Base-by-base conservation (phyloP, 2,329 filamentous ascomycete species). In the Diaporthe amygdali region DNA sequence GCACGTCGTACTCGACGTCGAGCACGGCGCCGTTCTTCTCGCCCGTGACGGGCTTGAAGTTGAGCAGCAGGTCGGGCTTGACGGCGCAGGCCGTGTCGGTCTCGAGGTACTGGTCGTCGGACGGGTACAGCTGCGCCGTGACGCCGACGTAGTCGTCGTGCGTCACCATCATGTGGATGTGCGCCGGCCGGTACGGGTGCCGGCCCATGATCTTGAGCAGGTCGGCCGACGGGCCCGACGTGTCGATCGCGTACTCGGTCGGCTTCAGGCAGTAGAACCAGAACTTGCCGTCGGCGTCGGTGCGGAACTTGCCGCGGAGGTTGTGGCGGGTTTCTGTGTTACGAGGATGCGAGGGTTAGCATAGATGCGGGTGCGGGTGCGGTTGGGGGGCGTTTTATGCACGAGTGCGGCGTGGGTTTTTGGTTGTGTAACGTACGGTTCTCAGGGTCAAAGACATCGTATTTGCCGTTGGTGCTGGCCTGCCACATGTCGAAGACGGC, bases 41-140 rank as follows among this genome's bases (percentile, higher is more conserved):
- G 61, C 80, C 78, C 70, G 81, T 75, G 37, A 83, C 75, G 22
- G 83, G 83, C 64, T 81, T 80, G 71, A 86, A 86, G 34, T 84
- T 81, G n/a, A 84, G 82, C 15, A 84, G 75, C 2, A 84, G 78
- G 64, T 83, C 78, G 37, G 78, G 75, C 72, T 82, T 81, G 25
- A 82, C 80, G 14, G 80, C 80, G 64, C 81, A 81, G 8, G 80
- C 80, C 0, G 80, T 80, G 70, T 82, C 80, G 30, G 80, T 78
- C 32, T 75, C 73, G 20, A 92, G 83, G 75, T 92, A 90, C 69
- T 86, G 83, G 79, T 88, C 86, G 71, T 84, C 81, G 68, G 85
- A 82, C 77, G 92, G 89, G 77, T 92, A 93, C 72, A 93, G 91
- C 77, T 93, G 91, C 1, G 91, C 92, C 1, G 89, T 89, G 61